Evolutionary conservation across 805 yeast genomes (phyloP).

Genomic region (Teunomyces gatunensis): DNA sequence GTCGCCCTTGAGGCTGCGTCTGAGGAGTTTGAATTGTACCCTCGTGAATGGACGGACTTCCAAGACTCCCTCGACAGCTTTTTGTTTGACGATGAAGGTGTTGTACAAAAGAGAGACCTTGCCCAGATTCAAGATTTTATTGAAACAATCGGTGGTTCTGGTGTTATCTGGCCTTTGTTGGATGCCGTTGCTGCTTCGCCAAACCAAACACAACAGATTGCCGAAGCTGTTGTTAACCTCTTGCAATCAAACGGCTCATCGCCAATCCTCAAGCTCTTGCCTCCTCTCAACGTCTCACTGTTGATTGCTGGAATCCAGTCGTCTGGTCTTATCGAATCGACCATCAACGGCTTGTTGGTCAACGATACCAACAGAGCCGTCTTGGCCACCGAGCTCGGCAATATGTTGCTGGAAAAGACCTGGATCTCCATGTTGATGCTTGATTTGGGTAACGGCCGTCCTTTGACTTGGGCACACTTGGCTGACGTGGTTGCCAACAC

Average conservation of each 20-base stretch:
- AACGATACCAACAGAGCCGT: constrained; percentile 27
- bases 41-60: constrained; percentile 3
- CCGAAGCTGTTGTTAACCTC: neutral
- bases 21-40: constrained; percentile 3
- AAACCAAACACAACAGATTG: constrained; percentile 10
- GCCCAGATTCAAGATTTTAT: constrained; percentile 6
- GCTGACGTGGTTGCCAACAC: constrained; percentile 28
- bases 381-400: constrained; percentile 26
- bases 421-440: constrained; percentile 30
- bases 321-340: constrained; percentile 28
- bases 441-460: constrained; percentile 33
- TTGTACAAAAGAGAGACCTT: constrained; percentile 3
- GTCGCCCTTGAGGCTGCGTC: constrained; percentile 1
- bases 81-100: neutral
- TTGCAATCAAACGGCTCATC: constrained; percentile 1
- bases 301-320: constrained; percentile 17
- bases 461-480: constrained; percentile 27
- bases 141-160: constrained; percentile 20
- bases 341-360: constrained; percentile 23
- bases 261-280: neutral
- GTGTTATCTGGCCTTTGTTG: constrained; percentile 21
- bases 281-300: constrained; percentile 20
- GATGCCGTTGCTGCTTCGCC: constrained; percentile 31
- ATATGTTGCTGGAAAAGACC: constrained; percentile 20
- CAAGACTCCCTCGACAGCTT: neutral